Evolutionary conservation across 1,284 basidiomycete species (phyloP), one percentile per base, ranked within the genome.

Genomic region (Polyporus tsugae): DNA sequence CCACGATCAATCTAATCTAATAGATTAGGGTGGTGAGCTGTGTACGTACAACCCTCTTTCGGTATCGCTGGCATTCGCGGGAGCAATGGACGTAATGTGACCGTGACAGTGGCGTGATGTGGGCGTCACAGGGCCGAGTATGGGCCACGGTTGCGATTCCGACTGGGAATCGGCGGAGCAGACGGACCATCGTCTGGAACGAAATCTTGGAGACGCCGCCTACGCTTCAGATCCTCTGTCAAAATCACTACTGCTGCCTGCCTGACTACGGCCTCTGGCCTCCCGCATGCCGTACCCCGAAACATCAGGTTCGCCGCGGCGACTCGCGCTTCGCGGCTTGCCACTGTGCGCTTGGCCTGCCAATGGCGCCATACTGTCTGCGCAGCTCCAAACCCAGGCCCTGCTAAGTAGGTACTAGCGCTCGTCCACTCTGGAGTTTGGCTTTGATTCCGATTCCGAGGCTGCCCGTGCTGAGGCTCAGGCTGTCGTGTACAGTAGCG

Each of bases 1-100:
- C 52, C 75, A 74, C 73, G 74, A 60, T 70, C 67, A 72, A 75
- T 76, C 75, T 76, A 72, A 75, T 76, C 74, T 67, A 74, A 70
- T 49, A 69, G 70, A 75, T 74, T 74, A 73, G 70, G 63, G 70
- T 74, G 67, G 66, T 57, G 69, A 67, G 64, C 63, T 67, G 67
- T 72, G 70, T 70, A 70, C 68, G 72, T 72, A 72, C 70, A 69
- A 63, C 66, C 67, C 64, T 70, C 68, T 62, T 73, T 71, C 41
- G 68, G 46, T 49, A 49, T 49, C 46, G 70, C 59, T 59, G 62
- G 49, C 70, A 66, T 70, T 78, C 76, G 76, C 76, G 76, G 76
- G 76, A 78, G 76, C 74, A 76, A 74, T 72, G 63, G 33, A 38
- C 35, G 33, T 33, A 10, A 55, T 4, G 11, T 9, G 10, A 2